These are phyloP conservation scores for Ganoderma leucocontextum DNA, from an alignment of 1,284 basidiomycete genomes.

Conservation along the genomic window DNA sequence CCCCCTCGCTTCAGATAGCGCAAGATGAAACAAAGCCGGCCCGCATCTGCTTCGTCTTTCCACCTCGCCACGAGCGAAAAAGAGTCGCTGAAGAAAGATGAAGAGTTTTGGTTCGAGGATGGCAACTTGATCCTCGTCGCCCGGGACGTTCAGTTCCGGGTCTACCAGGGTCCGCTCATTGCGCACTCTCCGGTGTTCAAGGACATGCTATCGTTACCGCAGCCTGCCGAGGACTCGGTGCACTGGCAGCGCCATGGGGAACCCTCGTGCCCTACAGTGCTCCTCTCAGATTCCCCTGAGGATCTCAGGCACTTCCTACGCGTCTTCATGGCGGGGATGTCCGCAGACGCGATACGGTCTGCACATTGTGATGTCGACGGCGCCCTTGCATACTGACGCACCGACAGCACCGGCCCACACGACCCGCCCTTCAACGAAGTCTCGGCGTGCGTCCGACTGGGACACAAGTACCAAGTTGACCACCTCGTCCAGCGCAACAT, in stretches of 20 bases:
- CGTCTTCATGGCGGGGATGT: constrained; percentile 19
- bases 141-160: constrained; percentile 20
- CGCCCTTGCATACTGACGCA: background rate
- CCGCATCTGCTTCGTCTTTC: background rate
- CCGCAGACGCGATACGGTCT: constrained; percentile 19
- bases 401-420: constrained; percentile 16
- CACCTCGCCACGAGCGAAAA: background rate
- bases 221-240: constrained; percentile 8
- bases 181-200: constrained; percentile 24
- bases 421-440: constrained; percentile 26
- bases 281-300: constrained; percentile 24
- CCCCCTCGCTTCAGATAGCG: background rate
- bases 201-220: constrained; percentile 23
- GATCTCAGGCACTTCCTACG: constrained; percentile 29
- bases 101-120: constrained; percentile 21
- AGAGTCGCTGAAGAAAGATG: constrained; percentile 10
- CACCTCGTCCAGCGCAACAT: constrained; percentile 24
- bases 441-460: constrained; percentile 30
- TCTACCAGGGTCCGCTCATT: constrained; percentile 23
- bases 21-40: constrained; percentile 11
- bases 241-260: background rate
- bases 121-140: constrained; percentile 23
- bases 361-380: background rate
- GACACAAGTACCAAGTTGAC: constrained; percentile 33
- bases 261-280: constrained; percentile 5